Percentiles rank a stretch among this genome's conserved stretches.
phyloP scores from a whole-genome alignment of 257 asterid genomes.

The Ilex asprella region DNA sequence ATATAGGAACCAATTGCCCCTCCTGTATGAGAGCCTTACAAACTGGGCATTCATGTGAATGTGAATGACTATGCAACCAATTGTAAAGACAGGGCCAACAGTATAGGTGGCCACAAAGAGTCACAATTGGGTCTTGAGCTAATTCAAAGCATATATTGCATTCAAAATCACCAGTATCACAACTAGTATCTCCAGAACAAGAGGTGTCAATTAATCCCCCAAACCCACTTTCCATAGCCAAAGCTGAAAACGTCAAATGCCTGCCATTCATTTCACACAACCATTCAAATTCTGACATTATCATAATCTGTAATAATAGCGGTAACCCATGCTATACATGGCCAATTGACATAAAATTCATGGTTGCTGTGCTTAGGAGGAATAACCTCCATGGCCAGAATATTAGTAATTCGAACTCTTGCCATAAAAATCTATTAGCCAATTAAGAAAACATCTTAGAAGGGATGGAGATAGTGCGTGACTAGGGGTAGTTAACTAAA shows the following conservation, averaged over 20 bases:
- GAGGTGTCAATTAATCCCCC: constrained; percentile 27
- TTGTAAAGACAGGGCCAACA: constrained; percentile 95
- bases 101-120: constrained; percentile 94
- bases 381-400: no score
- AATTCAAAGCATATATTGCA: constrained; percentile 93
- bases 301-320: no score
- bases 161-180: constrained; percentile 59
- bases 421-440: no score
- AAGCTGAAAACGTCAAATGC: constrained; percentile 20
- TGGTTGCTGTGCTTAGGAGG: no score
- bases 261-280: not conserved
- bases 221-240: constrained; percentile 46
- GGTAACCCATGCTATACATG: no score
- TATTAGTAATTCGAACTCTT: no score
- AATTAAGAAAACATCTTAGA: no score
- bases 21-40: constrained; percentile 74
- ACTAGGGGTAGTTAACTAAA: no score
- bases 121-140: constrained; percentile 81
- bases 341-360: no score
- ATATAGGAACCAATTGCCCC: constrained; percentile 75
- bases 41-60: constrained; percentile 79
- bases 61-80: constrained; percentile 84
- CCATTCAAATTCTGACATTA: no score
- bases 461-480: no score
- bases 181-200: constrained; percentile 28